phyloP scores from a whole-genome alignment of 768 basidiomycete species.

The Sistotremastrum niveocremeum region DNA sequence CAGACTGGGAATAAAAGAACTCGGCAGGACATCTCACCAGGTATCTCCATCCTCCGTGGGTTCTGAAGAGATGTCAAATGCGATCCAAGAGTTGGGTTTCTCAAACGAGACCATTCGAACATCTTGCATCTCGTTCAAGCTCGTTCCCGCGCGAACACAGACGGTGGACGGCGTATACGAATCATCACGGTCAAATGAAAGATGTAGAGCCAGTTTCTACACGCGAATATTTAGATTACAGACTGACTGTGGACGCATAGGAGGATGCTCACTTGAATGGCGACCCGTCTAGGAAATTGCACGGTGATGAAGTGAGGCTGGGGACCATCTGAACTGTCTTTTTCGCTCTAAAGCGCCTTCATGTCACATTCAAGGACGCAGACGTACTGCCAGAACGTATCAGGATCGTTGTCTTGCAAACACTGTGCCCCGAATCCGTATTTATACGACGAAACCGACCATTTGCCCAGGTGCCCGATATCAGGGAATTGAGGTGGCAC shows the following conservation, averaged over 20 bases:
- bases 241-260: not conserved
- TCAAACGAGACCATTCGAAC: conserved; percentile 73
- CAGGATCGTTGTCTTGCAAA: conserved; percentile 73
- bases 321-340: conserved; percentile 72
- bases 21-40: conserved; percentile 34
- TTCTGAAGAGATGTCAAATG: conserved; percentile 72
- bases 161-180: conserved; percentile 94
- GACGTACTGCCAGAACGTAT: conserved; percentile 96
- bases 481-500: conserved; percentile 29
- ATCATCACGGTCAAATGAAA: conserved; percentile 76
- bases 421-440: conserved; percentile 95
- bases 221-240: not conserved
- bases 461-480: conserved; percentile 79
- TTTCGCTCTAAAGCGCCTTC: not conserved
- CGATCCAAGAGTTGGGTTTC: conserved; percentile 91
- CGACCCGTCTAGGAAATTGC: conserved; percentile 82
- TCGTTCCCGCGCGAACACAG: conserved; percentile 84
- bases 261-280: conserved; percentile 54
- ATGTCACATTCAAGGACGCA: not conserved
- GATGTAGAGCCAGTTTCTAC: conserved; percentile 78
- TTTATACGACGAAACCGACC: conserved; percentile 95
- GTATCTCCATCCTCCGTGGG: conserved; percentile 67
- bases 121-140: conserved; percentile 85
- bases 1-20: not conserved
- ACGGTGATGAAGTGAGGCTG: conserved; percentile 95